Evolutionary conservation across 2,329 filamentous ascomycete species (phyloP).

Genomic region (Chrysoporthe austroafricana): DNA sequence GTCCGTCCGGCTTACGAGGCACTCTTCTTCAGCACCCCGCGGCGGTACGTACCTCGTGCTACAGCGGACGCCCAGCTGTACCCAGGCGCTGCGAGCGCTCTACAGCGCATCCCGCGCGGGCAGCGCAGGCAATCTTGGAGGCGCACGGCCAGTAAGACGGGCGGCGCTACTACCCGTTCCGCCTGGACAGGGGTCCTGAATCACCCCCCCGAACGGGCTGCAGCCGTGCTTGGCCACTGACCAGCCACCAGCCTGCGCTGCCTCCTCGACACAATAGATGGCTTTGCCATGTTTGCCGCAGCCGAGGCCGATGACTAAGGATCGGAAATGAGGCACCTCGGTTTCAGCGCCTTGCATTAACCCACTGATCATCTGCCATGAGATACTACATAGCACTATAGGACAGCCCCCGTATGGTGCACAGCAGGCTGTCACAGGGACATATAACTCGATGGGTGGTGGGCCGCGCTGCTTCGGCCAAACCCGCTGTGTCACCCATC

Average conservation of each 20-base stretch:
- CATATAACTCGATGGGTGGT: too few species aligned
- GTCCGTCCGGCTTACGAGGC: constrained; percentile 14
- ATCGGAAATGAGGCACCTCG: background rate
- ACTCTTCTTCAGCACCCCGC: background rate
- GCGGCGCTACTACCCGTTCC: constrained; percentile 1
- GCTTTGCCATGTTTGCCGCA: background rate
- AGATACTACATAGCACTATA: too few species aligned
- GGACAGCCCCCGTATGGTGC: too few species aligned
- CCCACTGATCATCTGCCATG: constrained; percentile 4
- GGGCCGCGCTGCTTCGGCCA: too few species aligned
- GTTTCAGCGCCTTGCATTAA: background rate
- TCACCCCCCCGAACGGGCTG: background rate
- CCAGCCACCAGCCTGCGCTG: background rate
- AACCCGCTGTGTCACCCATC: too few species aligned
- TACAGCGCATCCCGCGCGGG: too few species aligned
- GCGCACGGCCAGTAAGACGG: constrained; percentile 3
- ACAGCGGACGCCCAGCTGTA: too few species aligned
- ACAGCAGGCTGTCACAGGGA: too few species aligned
- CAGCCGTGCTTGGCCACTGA: background rate
- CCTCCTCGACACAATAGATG: background rate
- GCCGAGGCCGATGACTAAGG: constrained; percentile 10
- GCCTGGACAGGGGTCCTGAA: constrained; percentile 4
- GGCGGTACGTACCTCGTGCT: too few species aligned
- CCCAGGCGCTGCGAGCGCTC: too few species aligned
- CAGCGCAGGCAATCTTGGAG: background rate